A percentile compares a stretch with the other conserved stretches of the same genome.
These are phyloP conservation scores for Hysterium pulicare DNA, from an alignment of 2,329 filamentous ascomycete genomes.

Conservation along the genomic window DNA sequence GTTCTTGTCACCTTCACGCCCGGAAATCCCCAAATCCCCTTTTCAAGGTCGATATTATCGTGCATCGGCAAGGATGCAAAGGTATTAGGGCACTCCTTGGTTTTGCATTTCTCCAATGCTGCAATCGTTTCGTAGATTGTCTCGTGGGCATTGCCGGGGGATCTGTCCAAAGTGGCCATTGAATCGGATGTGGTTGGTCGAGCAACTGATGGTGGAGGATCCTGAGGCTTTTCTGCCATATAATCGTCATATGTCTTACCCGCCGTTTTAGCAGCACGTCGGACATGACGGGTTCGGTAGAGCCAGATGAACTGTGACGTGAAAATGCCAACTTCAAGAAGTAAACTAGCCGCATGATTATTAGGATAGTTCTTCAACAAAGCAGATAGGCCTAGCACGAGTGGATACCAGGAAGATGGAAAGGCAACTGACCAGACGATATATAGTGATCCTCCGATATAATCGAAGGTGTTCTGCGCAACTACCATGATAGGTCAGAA, in stretches of 20 bases:
- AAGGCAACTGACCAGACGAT: slow-evolving; percentile 52
- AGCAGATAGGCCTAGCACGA: neutral
- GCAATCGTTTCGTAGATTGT: slow-evolving; percentile 5
- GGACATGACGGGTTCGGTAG: slow-evolving; percentile 52
- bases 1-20: neutral
- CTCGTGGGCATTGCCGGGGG: neutral
- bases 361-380: neutral
- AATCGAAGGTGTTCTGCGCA: slow-evolving; percentile 59
- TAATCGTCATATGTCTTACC: slow-evolving; percentile 58
- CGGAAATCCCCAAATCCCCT: neutral
- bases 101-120: slow-evolving; percentile 7
- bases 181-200: slow-evolving; percentile 13
- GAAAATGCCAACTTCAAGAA: slow-evolving; percentile 61
- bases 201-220: slow-evolving; percentile 9
- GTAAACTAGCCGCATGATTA: slow-evolving; percentile 38
- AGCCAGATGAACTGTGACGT: slow-evolving; percentile 58
- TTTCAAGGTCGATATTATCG: neutral
- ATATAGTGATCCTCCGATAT: slow-evolving; percentile 59
- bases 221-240: slow-evolving; percentile 17
- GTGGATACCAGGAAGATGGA: neutral
- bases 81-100: neutral
- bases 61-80: neutral
- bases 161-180: slow-evolving; percentile 16
- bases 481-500: slow-evolving; percentile 34
- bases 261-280: slow-evolving; percentile 49